Base-by-base conservation (phyloP, 2,329 filamentous ascomycete species). In the Claviceps maximensis region DNA sequence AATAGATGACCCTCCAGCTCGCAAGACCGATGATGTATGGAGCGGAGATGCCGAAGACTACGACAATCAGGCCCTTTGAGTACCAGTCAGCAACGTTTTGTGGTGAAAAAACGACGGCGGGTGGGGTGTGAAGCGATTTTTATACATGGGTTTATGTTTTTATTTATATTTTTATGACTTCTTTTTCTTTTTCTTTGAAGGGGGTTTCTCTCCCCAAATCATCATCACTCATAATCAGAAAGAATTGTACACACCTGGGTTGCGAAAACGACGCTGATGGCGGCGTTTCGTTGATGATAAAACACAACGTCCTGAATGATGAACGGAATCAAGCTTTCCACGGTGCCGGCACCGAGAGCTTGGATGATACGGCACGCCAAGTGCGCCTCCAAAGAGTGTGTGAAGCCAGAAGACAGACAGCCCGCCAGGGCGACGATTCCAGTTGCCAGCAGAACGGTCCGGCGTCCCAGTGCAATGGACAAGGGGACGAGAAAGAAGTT, bases 301-400 rank as follows among this genome's bases (percentile, higher is more conserved):
- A 52, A 52, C 7, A 52, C 50, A 17, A 52, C 41, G 12, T 52
- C 50, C 44, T 52, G 50, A 17, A 52, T 52, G 15, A 52, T 52
- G 23, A 52, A 52, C 2, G 50, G 50, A 29, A 52, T 52, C 45
- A 52, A 23, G 23, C 50, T 52, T 19, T 52, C 50, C 2, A 52
- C 44, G 3, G 50, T 52, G 8, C 50, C 50, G 19, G 50, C 50
- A 31, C 50, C 50, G 5, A 52, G 50, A 15, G 50, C 50, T 17
- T 52, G 50, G 6, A 52, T 41, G 1, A 47, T 44, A 21, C 50
- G 50, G 15, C 50, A 52, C 15, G 33, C n/a, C 17, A 52, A n/a
- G 23, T 52, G 50, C 21, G 50, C 31, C 8, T 44, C 50, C 36
- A 52, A 36, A 1, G 31, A 47, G 9, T 45, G 40, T 19, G 40